Evolutionary conservation across 1,284 basidiomycete species (phyloP), one percentile per base, ranked within the genome.

Genomic region (Coniferiporia weirii): DNA sequence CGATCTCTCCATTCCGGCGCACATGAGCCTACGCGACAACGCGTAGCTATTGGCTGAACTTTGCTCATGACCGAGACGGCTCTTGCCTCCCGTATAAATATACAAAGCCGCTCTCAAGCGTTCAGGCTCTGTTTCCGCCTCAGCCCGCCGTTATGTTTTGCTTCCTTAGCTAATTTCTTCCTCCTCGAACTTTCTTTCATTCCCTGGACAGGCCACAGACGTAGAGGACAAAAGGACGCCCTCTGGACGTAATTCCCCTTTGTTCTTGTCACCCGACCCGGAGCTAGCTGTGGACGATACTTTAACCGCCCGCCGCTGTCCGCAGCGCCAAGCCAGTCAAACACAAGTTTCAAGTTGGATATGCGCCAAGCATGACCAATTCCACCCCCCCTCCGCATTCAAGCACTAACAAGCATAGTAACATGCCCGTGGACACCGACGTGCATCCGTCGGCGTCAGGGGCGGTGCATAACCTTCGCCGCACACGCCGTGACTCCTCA

Each of bases 41-140:
- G 38, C 38, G 38, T 40, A 40, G 27, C 27, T 27, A 40, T 54
- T 54, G 53, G 53, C 43, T 43, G 38, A n/a, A 54, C 35, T 43
- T 19, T 44, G 17, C 2, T 15, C 8, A 40, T 40, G 38, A 7
- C 38, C 38, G 38, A 10, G 9, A 8, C 17, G 44, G 13, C 12
- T 20, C 44, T 46, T 20, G 44, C 44, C 12, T 46, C 44, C 15
- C 17, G 44, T n/a, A 17, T 46, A 46, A 46, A 46, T 43, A 43
- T 43, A n/a, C 40, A 43, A 13, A 8, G n/a, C 20, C 48, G 22
- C 5, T 52, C 34, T 1, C 34, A 3, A 15, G 13, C 49, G 17
- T 19, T 46, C 43, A 17, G 43, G 34, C 10, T 36, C 17, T 56
- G 20, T 13, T 4, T 22, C 34, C 53, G 15, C 43, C 45, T 48